Base-by-base conservation (phyloP, 192 early-diverging fungal species). In the Allomyces javanicus region DNA sequence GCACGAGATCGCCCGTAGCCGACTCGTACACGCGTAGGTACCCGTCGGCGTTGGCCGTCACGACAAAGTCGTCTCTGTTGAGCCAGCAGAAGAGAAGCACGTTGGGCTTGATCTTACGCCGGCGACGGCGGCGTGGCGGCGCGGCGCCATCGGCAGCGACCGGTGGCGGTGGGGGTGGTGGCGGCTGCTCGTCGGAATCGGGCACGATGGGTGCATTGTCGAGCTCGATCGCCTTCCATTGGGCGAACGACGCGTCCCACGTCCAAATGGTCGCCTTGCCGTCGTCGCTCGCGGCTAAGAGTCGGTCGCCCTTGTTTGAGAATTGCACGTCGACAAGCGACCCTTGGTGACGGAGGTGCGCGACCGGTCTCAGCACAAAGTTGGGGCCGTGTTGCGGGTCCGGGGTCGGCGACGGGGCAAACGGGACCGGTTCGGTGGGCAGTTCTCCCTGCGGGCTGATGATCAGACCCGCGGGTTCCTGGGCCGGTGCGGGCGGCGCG, bases 331-430 rank as follows among this genome's bases (percentile, higher is more conserved):
- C 66, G 22, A 27, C 27, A 25, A 69, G 26, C 45, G 44, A 25
- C 21, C 68, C 66, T 27, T 26, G 58, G 25, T 69, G 68, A 44
- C 66, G 50, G 17, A 58, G 50, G 50, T 58, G 50, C 21, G 50
- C 50, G 50, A 58, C 50, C 33, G 33, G 33, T 40, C 7, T 40
- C 33, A 40, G 33, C 33, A 40, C 33, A 40, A 40, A 40, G 33
- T 9, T 9, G 33, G 33, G 33, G 33, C 33, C 33, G 33, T 40
- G 3, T 40, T 40, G 33, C 7, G 33, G 33, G 33, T 40, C 33
- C 33, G 33, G 33, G 33, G 7, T 40, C 33, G 33, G 33, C 33
- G 33, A 40, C 33, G 33, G 33, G 5, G 7, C 7, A 40, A 40
- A 40, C 9, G 33, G 33, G 7, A 40, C 33, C 7, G 33, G 33